Conservation (phyloP, 2,329 filamentous ascomycete genomes). For the Talaromyces sp. region DNA sequence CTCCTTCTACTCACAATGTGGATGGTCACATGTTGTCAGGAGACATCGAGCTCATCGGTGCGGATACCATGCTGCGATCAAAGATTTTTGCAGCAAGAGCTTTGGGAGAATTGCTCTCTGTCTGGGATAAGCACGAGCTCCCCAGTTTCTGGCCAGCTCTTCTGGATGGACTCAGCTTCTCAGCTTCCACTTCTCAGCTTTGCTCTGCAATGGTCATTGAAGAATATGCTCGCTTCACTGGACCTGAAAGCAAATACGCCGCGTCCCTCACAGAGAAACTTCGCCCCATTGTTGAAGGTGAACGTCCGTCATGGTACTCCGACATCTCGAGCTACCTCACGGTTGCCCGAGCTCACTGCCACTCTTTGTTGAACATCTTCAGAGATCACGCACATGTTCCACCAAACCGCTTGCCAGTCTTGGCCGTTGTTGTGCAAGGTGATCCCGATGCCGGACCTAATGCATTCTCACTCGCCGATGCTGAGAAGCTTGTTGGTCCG, state of each 20-base stretch:
- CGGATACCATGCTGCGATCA: constrained; percentile 84
- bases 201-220: constrained; percentile 82
- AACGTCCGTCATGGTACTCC: constrained; percentile 79
- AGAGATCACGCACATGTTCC: constrained; percentile 85
- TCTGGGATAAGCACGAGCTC: constrained; percentile 64
- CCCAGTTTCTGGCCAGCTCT: constrained; percentile 64
- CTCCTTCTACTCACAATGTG: constrained; percentile 81
- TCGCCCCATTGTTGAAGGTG: constrained; percentile 75
- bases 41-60: constrained; percentile 90
- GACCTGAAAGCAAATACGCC: constrained; percentile 36
- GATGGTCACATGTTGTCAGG: constrained; percentile 98
- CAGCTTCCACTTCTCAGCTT: constrained; percentile 83
- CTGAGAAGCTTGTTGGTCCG: constrained; percentile 80
- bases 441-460: constrained; percentile 88
- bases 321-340: constrained; percentile 90
- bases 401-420: constrained; percentile 70
- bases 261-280: constrained; percentile 59
- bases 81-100: constrained; percentile 85
- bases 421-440: constrained; percentile 92
- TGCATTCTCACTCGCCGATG: constrained; percentile 85
- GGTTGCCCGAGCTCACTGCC: constrained; percentile 86
- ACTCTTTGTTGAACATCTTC: constrained; percentile 87
- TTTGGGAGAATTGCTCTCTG: constrained; percentile 79
- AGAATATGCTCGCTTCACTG: constrained; percentile 71
- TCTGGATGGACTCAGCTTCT: constrained; percentile 69